Base-by-base conservation (phyloP, 768 basidiomycete genomes). In the Termitomyces sp. region DNA sequence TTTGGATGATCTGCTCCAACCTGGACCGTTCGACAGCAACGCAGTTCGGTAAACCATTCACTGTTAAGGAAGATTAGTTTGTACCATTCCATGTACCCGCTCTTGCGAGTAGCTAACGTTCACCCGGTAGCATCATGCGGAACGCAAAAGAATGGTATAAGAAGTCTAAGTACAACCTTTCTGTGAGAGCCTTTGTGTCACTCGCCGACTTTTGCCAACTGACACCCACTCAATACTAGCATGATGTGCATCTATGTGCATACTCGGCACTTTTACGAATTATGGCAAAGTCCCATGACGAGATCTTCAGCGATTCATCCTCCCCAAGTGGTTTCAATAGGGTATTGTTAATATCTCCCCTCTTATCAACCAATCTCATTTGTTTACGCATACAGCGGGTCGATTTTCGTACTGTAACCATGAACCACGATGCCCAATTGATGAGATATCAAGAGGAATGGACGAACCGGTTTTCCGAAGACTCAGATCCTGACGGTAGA, bases 1-100 rank as follows among this genome's bases (percentile, higher is more conserved):
- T 88, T 28, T 97, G 93, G 93, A 81, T 95, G 77, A 88, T 89
- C 50, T 94, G 91, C 67, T 94, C 88, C 73, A 91, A 91, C 66
- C 68, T 95, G 56, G 94, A 97, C 68, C 82, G 90, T 17, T 94
- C 91, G 27, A 87, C 88, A 3, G 86, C 91, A 2, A 93, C 89
- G 2, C 88, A 94, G 67, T 91, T 93, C 67, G 94, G 93, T 3
- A 94, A 94, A 69, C 91, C 92, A 2, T 86, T 86, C 12, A 92
- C 91, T 9, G 86, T 95, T 66, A 88, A 88, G 63, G 92, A 94
- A 63, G 91, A 94, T 66, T 86, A 80, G 85, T 85, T 61, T 52
- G 83, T 74, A 9, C 19, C 16, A 40, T 42, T 47, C n/a, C 27
- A 23, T 44, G n/a, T 48, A 40, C 7, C 14, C 5, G 40, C 44